Conservation (phyloP, 305 asterid genomes). For the Plantago lanceolata region DNA sequence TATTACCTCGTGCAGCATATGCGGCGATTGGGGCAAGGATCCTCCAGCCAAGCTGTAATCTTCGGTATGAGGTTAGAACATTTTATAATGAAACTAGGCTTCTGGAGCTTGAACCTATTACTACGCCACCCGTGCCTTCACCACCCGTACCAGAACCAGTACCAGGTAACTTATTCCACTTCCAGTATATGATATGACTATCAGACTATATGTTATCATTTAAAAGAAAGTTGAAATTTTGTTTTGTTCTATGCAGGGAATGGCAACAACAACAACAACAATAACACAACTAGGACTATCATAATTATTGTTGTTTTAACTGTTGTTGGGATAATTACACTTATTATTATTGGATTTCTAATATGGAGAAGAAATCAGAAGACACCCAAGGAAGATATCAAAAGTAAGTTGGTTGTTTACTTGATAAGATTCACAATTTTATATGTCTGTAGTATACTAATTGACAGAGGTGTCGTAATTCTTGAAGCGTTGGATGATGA, state of each 20-base stretch:
- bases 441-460: too few species aligned
- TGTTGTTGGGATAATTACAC: conserved; percentile 5
- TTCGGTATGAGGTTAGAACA: conserved; percentile 17
- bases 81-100: conserved; percentile 27
- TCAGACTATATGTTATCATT: too few species aligned
- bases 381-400: background rate
- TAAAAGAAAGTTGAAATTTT: too few species aligned
- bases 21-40: background rate
- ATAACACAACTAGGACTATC: background rate
- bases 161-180: background rate
- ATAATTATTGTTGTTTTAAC: conserved; percentile 16
- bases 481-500: conserved; percentile 21
- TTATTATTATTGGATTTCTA: conserved; percentile 3
- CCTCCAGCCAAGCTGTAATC: conserved; percentile 26
- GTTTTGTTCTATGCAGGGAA: conserved; percentile 20
- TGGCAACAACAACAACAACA: background rate
- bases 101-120: background rate
- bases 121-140: background rate
- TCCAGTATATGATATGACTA: too few species aligned
- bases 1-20: background rate
- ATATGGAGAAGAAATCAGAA: conserved; percentile 7
- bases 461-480: too few species aligned
- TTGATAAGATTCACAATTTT: too few species aligned
- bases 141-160: background rate
- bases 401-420: background rate